These are phyloP conservation scores for Echites panduratus DNA, from an alignment of 257 asterid species.

Conservation along the genomic window DNA sequence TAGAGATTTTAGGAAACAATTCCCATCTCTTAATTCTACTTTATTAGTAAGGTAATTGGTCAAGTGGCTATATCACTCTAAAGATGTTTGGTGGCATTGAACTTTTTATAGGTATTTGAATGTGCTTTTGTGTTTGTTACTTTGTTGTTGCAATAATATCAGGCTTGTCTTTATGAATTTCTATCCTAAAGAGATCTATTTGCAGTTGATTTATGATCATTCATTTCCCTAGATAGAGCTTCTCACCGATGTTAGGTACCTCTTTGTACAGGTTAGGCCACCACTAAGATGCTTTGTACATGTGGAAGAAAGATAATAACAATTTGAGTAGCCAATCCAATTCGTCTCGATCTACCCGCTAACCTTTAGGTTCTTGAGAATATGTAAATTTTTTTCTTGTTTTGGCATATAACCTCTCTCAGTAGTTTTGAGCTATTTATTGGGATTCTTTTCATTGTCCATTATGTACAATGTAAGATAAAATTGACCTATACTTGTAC, in stretches of 20 bases:
- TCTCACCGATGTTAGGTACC: not conserved
- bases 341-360: constrained; percentile 37
- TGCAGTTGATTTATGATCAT: not conserved
- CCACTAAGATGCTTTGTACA: constrained; percentile 70
- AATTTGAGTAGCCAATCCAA: constrained; percentile 30
- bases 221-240: not conserved
- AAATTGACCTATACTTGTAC: no score
- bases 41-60: not conserved
- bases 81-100: not conserved
- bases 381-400: not conserved
- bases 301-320: constrained; percentile 49
- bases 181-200: not conserved
- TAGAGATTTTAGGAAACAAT: no score
- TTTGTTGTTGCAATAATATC: not conserved
- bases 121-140: not conserved
- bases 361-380: constrained; percentile 28
- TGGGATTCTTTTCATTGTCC: constrained; percentile 1
- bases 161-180: not conserved
- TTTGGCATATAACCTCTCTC: no score
- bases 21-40: no score
- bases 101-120: not conserved
- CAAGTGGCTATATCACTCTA: not conserved
- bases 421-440: no score
- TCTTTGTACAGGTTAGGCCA: constrained; percentile 60
- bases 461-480: not conserved